phyloP scores from a whole-genome alignment of 208 protist genomes.

The Leishmania amazonensis region DNA sequence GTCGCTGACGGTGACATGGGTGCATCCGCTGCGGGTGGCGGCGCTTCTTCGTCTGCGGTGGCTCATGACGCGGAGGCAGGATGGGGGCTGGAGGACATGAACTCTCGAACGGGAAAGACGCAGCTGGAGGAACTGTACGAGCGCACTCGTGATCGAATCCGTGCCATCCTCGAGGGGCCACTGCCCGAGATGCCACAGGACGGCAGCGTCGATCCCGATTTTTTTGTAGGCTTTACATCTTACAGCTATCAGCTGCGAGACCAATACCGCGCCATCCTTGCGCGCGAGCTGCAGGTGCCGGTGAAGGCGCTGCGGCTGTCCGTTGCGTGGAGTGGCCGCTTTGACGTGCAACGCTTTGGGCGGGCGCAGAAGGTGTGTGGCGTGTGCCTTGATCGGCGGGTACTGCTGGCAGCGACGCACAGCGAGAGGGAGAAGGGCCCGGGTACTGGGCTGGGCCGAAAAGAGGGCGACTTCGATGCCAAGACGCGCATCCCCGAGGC shows the following conservation, averaged over 20 bases:
- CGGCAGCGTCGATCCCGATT: conserved; percentile 73
- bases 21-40: neutral
- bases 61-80: conserved; percentile 11
- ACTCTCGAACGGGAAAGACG: conserved; percentile 58
- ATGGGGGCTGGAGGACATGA: conserved; percentile 66
- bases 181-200: conserved; percentile 73
- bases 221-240: conserved; percentile 84
- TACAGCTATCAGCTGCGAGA: conserved; percentile 85
- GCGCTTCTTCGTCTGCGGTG: neutral
- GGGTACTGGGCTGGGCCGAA: neutral
- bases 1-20: neutral
- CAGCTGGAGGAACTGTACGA: conserved; percentile 69
- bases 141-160: conserved; percentile 56
- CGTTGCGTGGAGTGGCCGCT: conserved; percentile 84
- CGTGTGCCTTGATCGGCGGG: conserved; percentile 42
- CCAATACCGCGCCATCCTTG: conserved; percentile 79
- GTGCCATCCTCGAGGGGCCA: conserved; percentile 62
- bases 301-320: conserved; percentile 72
- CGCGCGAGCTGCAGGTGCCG: conserved; percentile 55
- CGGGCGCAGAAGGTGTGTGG: conserved; percentile 82
- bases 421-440: neutral
- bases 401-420: conserved; percentile 4
- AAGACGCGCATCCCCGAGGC: neutral
- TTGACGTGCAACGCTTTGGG: conserved; percentile 70
- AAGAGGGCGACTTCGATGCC: neutral